phyloP scores from a whole-genome alignment of 148 eudicot genomes.

The Nyssa sinensis region DNA sequence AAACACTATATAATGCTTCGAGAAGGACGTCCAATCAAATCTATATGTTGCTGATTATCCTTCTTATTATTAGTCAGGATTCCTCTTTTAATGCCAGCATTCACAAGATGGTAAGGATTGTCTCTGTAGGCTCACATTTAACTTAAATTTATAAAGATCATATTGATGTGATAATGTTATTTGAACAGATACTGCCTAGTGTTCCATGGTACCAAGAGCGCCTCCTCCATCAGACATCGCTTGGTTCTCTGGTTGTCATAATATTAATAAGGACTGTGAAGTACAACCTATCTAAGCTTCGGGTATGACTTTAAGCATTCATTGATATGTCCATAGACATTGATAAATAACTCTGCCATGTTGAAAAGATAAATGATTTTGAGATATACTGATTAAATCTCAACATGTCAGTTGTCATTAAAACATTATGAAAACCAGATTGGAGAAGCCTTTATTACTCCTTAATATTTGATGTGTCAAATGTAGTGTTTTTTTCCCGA shows the following conservation, averaged over 20 bases:
- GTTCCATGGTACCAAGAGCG: conserved; percentile 97
- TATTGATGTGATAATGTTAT: conserved; percentile 3
- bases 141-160: background rate
- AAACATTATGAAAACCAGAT: background rate
- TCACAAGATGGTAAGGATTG: conserved; percentile 73
- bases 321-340: background rate
- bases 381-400: background rate
- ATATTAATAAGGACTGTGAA: conserved; percentile 87
- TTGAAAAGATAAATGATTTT: background rate
- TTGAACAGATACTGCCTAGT: conserved; percentile 64
- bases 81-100: conserved; percentile 91
- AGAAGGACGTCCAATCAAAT: conserved; percentile 87
- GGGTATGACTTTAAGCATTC: conserved; percentile 44
- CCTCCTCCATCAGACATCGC: conserved; percentile 72
- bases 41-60: conserved; percentile 86
- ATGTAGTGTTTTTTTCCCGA: too few species aligned
- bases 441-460: background rate
- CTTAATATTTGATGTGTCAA: background rate
- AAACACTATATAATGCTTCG: conserved; percentile 77
- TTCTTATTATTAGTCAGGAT: conserved; percentile 94
- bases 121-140: conserved; percentile 3
- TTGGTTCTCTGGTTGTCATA: conserved; percentile 90
- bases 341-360: background rate
- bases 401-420: background rate
- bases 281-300: conserved; percentile 83